Evolutionary conservation across 1,284 basidiomycete genomes (phyloP).

Genomic region (Ceratobasidium sp.): DNA sequence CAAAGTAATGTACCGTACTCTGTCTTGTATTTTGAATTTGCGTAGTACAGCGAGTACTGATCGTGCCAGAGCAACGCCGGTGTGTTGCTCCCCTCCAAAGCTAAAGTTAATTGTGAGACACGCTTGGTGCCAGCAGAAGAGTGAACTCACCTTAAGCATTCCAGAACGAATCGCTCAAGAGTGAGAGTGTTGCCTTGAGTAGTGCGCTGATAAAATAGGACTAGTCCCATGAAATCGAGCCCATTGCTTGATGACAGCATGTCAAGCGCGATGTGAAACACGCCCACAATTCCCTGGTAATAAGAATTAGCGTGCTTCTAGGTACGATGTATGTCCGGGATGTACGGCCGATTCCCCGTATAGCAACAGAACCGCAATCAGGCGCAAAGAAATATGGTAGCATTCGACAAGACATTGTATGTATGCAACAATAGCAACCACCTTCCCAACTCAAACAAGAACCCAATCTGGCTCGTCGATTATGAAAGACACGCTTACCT

Average conservation of each 20-base stretch:
- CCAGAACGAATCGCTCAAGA: not conserved
- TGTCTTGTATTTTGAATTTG: not conserved
- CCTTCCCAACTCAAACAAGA: not conserved
- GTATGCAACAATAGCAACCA: not conserved
- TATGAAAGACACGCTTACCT: not conserved
- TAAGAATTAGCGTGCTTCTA: too few species aligned
- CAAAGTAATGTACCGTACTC: not conserved
- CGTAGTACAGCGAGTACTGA: not conserved
- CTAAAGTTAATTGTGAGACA: not conserved
- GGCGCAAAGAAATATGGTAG: too few species aligned
- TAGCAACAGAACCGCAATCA: too few species aligned
- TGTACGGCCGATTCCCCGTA: too few species aligned
- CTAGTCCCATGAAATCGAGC: not conserved
- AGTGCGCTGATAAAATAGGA: not conserved
- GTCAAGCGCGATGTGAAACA: constrained; percentile 2
- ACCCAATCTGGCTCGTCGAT: too few species aligned
- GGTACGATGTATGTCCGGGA: too few species aligned
- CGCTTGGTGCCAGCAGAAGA: not conserved
- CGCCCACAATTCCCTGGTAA: not conserved
- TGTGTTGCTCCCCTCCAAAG: not conserved
- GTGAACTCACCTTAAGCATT: not conserved
- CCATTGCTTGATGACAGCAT: too few species aligned
- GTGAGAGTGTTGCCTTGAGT: not conserved
- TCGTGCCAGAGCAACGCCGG: not conserved
- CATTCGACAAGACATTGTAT: not conserved